A percentile compares a stretch with the other conserved stretches of the same genome.
Evolutionary conservation across 306 rosid species (phyloP).

Genomic region (Pachyrhizus erosus): DNA sequence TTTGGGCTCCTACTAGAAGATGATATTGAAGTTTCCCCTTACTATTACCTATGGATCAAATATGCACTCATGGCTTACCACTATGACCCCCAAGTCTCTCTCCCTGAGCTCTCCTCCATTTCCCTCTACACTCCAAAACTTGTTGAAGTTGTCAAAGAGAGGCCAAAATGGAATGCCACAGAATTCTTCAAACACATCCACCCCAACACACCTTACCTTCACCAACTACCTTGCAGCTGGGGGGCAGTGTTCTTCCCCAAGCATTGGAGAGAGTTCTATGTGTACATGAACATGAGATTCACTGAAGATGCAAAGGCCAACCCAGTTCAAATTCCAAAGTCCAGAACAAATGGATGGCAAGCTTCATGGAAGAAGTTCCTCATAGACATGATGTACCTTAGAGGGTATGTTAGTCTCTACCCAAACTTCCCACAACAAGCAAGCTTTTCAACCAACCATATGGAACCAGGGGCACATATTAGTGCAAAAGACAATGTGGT

Average conservation of each 20-base stretch:
- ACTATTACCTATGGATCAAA: slow-evolving; percentile 94
- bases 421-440: slow-evolving; percentile 93
- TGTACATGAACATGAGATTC: slow-evolving; percentile 91
- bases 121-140: slow-evolving; percentile 93
- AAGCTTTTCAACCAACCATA: slow-evolving; percentile 94
- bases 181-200: slow-evolving; percentile 75
- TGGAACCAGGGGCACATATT: slow-evolving; percentile 99
- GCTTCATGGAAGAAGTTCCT: slow-evolving; percentile 99
- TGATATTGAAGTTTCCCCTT: slow-evolving; percentile 94
- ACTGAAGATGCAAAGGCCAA: slow-evolving; percentile 82
- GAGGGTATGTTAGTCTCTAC: slow-evolving; percentile 93
- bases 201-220: slow-evolving; percentile 93
- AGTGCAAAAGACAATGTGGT: slow-evolving; percentile 86
- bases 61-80: slow-evolving; percentile 88
- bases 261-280: slow-evolving; percentile 98
- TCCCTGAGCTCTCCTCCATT: slow-evolving; percentile 86
- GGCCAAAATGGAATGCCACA: slow-evolving; percentile 93
- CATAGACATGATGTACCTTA: slow-evolving; percentile 96
- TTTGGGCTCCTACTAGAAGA: slow-evolving; percentile 92
- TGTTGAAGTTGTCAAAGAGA: slow-evolving; percentile 92
- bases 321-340: slow-evolving; percentile 93
- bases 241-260: slow-evolving; percentile 98
- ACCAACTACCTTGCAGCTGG: slow-evolving; percentile 96
- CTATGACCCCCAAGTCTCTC: slow-evolving; percentile 87
- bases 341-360: slow-evolving; percentile 98